phyloP scores from a whole-genome alignment of 441 rosid genomes.

The Capsella rubella region DNA sequence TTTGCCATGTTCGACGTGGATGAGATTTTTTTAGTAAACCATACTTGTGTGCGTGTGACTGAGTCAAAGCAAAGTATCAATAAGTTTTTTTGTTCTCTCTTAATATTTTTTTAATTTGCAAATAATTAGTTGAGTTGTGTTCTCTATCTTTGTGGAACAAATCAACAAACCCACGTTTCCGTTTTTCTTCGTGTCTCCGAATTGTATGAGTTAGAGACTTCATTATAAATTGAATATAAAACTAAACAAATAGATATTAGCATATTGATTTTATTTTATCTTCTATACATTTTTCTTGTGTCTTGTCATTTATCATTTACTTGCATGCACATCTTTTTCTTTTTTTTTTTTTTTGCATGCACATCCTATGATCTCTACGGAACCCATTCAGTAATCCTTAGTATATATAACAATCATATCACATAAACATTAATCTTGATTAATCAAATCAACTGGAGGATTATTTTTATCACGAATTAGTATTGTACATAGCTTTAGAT shows the following conservation, averaged over 20 bases:
- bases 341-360: background rate
- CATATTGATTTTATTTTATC: background rate
- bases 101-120: background rate
- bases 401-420: too few relatives aligned
- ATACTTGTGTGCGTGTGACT: background rate
- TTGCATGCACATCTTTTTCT: background rate
- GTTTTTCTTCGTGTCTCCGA: background rate
- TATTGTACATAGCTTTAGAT: slow-evolving; percentile 9
- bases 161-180: background rate
- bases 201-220: background rate
- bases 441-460: background rate
- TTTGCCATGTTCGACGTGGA: background rate
- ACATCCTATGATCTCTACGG: background rate
- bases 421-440: too few relatives aligned
- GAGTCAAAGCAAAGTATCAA: background rate
- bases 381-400: too few relatives aligned
- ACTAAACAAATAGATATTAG: background rate
- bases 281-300: background rate
- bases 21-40: background rate
- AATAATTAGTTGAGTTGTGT: background rate
- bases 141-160: background rate
- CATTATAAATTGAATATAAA: background rate
- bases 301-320: background rate
- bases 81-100: background rate
- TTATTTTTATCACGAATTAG: background rate